Evolutionary conservation across 129 eudicot species (phyloP), one percentile per base, ranked within the genome.

Genomic region (Pulicaria dysenterica): DNA sequence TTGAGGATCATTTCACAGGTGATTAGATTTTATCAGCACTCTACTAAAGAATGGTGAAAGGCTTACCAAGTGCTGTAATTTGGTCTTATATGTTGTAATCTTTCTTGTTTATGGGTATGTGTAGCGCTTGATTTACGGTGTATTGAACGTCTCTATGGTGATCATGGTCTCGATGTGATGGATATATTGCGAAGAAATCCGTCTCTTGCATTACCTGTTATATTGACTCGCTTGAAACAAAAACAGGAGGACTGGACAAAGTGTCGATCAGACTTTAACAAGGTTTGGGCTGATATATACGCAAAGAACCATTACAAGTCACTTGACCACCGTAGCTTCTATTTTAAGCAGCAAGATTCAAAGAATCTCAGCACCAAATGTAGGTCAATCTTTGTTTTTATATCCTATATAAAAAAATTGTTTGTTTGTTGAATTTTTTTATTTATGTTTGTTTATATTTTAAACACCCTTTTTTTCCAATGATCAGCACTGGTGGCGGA

Each of bases 321-420:
- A 19, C 97, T 94, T 46, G 99, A 94, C 73, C 99, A 94, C 57
- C 89, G 99, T 38, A 94, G 99, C 85, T 94, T 94, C 88, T 94
- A 94, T 68, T 94, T 94, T 89, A 94, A 88, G 96, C 99, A 94
- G 77, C 99, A 94, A 79, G 99, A 94, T 83, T 90, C 99, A 42
- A 94, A 94, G 97, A 94, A 88, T 83, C 79, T 94, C 81, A 86
- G 96, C 83, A 81, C 84, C 14, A 94, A 90, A 80, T 83, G 99
- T 94, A 75, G 83, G 96, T 82, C 74, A 1, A 38, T 34, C 15
- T 44, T 62, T 46, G 31, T 9, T 49, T 80, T 31, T 19, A 43
- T 24, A 12, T 16, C 4, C 9, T 69, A 5, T 6, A 11, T 71
- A 12, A 51, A 12, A 51, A 42, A 42, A 47, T 16, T 55, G 38